phyloP scores from a whole-genome alignment of 2,329 filamentous ascomycete genomes.

The Alternaria rosae region DNA sequence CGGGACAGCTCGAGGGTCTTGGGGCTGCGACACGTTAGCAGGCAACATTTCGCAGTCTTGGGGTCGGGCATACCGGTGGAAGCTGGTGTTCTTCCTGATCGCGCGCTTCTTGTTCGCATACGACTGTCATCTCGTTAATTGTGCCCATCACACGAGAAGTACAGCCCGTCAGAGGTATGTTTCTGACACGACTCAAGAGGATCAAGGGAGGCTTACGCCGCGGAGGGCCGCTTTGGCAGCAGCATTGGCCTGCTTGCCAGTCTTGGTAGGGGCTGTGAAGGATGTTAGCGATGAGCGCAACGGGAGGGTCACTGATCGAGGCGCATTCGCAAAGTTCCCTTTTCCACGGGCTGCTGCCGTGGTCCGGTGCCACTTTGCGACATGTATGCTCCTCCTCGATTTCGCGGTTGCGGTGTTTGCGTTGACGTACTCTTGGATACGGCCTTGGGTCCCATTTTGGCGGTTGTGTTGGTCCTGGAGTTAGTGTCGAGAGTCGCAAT shows the following conservation, averaged over 20 bases:
- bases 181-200: constrained; percentile 59
- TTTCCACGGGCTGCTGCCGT: constrained; percentile 15
- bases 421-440: constrained; percentile 46
- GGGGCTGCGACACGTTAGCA: constrained; percentile 57
- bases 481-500: constrained; percentile 42
- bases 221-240: constrained; percentile 96
- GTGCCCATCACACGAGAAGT: constrained; percentile 49
- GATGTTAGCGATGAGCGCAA: constrained; percentile 34
- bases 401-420: constrained; percentile 14
- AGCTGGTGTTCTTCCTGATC: constrained; percentile 88
- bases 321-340: constrained; percentile 31
- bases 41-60: not conserved
- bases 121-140: constrained; percentile 61
- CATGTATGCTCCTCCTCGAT: constrained; percentile 18
- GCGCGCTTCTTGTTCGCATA: constrained; percentile 89
- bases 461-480: constrained; percentile 45
- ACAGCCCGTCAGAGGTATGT: constrained; percentile 61
- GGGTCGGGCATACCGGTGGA: constrained; percentile 70
- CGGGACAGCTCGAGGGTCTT: constrained; percentile 94
- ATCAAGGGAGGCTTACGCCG: constrained; percentile 73
- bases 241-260: constrained; percentile 78
- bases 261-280: constrained; percentile 65
- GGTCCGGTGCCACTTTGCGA: constrained; percentile 12
- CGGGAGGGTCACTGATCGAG: constrained; percentile 23
- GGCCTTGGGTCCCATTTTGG: constrained; percentile 52